Conservation (phyloP, 306 rosid genomes). For the Sphenostylis stenocarpa region DNA sequence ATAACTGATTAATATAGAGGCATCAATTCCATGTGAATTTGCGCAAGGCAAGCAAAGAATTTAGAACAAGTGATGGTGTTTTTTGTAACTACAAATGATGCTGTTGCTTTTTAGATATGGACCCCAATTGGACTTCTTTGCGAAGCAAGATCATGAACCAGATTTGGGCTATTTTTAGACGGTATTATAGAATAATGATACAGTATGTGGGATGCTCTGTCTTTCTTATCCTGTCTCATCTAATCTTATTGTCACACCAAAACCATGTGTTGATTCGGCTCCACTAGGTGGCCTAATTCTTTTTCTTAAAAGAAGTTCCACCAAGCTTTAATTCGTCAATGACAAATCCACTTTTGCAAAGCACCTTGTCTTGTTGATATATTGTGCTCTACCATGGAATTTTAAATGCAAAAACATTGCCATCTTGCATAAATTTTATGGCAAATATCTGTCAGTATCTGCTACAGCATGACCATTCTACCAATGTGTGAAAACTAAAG, state of each 20-base stretch:
- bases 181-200: constrained; percentile 40
- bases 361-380: constrained; percentile 30
- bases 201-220: constrained; percentile 34
- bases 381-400: constrained; percentile 21
- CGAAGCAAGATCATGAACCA: constrained; percentile 53
- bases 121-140: constrained; percentile 56
- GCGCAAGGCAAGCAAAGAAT: constrained; percentile 41
- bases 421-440: neutral
- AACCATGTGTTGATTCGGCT: constrained; percentile 43
- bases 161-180: constrained; percentile 40
- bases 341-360: constrained; percentile 34
- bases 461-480: neutral
- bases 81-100: constrained; percentile 47
- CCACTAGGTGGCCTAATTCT: constrained; percentile 44
- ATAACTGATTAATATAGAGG: neutral
- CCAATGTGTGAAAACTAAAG: neutral
- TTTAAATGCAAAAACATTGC: neutral
- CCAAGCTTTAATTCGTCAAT: constrained; percentile 31
- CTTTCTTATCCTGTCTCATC: constrained; percentile 40
- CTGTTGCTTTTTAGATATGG: constrained; percentile 44
- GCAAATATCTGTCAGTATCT: neutral
- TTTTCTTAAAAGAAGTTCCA: constrained; percentile 40
- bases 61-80: constrained; percentile 28
- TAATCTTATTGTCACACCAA: constrained; percentile 19
- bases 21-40: constrained; percentile 38